A percentile compares a stretch with the other conserved stretches of the same genome.
Conservation (phyloP, 257 asterid species). For the Fraxinus quadrangulata region DNA sequence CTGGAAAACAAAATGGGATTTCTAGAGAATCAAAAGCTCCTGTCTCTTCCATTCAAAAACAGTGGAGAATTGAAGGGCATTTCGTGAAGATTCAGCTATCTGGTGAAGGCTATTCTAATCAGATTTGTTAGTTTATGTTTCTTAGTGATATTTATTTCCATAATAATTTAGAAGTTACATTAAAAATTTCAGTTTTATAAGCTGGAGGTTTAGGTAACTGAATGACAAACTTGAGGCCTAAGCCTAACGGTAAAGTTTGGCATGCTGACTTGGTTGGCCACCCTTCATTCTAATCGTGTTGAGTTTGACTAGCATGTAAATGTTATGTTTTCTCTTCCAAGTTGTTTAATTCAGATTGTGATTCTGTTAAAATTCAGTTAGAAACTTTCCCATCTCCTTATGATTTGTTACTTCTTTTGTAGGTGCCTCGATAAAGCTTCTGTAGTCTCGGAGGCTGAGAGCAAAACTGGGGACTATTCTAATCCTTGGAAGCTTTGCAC, state of each 20-base stretch:
- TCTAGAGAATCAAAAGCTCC: background rate
- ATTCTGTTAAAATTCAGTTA: background rate
- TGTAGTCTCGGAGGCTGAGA: slow-evolving; percentile 48
- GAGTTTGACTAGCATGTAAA: background rate
- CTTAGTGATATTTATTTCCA: background rate
- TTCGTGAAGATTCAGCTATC: background rate
- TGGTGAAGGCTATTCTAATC: background rate
- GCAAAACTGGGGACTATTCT: slow-evolving; percentile 52
- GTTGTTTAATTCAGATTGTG: background rate
- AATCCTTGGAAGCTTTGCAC: slow-evolving; percentile 86
- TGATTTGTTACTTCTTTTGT: slow-evolving; percentile 12
- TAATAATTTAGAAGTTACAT: background rate
- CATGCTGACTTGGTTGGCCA: background rate
- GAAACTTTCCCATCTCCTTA: background rate
- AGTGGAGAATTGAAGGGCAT: background rate
- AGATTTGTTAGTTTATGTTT: background rate
- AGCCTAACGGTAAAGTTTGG: background rate
- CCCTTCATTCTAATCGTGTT: background rate
- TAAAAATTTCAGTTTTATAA: no score
- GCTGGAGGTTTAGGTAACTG: background rate
- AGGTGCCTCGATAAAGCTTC: slow-evolving; percentile 97
- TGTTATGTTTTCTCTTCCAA: background rate
- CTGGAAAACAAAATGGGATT: background rate
- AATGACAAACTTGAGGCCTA: no score
- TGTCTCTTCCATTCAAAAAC: background rate